A percentile compares a stretch with the other conserved stretches of the same genome.
Evolutionary conservation across 768 basidiomycete genomes (phyloP).

Genomic region (Tephrocybe sp.): DNA sequence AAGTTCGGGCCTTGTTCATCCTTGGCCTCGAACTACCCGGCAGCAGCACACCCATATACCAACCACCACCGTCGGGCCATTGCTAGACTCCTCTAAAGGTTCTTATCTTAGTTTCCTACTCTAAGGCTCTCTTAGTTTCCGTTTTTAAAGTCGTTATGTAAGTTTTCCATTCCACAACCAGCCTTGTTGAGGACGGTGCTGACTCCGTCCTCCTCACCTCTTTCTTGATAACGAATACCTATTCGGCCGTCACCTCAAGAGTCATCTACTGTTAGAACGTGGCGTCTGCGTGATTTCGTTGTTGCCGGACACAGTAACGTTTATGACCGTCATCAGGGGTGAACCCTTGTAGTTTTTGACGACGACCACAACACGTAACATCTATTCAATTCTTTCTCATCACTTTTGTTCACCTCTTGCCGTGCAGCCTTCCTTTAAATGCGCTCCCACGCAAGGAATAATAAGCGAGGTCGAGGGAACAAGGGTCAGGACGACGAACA

Average conservation of each 20-base stretch:
- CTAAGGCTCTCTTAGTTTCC: constrained; percentile 10
- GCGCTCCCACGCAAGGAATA: constrained; percentile 45
- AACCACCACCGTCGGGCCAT: constrained; percentile 3
- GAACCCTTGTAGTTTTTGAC: constrained; percentile 33
- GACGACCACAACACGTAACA: constrained; percentile 34
- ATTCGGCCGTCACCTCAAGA: constrained; percentile 3
- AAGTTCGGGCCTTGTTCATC: constrained; percentile 15
- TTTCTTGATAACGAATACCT: constrained; percentile 6
- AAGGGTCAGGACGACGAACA: constrained; percentile 51
- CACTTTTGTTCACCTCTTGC: constrained; percentile 22
- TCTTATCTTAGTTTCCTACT: constrained; percentile 8
- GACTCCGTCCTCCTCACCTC: constrained; percentile 12
- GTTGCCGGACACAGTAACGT: constrained; percentile 11
- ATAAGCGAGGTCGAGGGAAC: constrained; percentile 52
- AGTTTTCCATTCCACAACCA: constrained; percentile 24
- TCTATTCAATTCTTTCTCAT: constrained; percentile 20
- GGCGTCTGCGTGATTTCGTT: constrained; percentile 17
- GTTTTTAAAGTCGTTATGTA: constrained; percentile 28
- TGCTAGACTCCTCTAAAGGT: constrained; percentile 9
- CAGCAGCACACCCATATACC: constrained; percentile 7
- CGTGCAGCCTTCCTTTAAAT: constrained; percentile 27
- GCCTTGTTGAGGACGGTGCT: constrained; percentile 14
- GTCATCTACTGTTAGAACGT: constrained; percentile 1
- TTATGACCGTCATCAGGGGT: constrained; percentile 20
- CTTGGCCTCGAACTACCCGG: constrained; percentile 14